Percentiles rank a stretch among this genome's conserved stretches.
Evolutionary conservation across 2,329 filamentous ascomycete genomes (phyloP).

Genomic region (Penicillium sp.): DNA sequence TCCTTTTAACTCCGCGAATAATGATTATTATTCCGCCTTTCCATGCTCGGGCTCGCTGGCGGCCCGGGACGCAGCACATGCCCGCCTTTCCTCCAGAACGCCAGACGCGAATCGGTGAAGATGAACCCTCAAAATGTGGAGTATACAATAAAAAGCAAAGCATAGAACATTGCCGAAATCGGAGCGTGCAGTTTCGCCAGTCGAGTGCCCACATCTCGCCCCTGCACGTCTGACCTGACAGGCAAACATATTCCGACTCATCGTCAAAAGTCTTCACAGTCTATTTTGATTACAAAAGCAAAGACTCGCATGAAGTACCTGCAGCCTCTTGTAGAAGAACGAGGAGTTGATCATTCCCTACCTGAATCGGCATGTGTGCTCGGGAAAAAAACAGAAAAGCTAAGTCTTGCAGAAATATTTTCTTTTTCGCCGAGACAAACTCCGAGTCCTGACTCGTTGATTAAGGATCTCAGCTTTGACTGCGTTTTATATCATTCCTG

Average conservation of each 20-base stretch:
- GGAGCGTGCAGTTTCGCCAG: not conserved
- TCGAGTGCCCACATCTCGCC: not conserved
- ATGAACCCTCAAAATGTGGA: not conserved
- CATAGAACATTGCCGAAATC: not conserved
- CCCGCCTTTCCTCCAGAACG: not conserved
- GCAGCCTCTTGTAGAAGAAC: constrained; percentile 1
- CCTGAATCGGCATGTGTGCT: not conserved
- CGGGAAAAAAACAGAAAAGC: not conserved
- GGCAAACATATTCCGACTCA: not conserved
- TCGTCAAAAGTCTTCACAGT: not conserved
- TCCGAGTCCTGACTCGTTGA: constrained; percentile 6
- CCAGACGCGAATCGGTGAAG: not conserved
- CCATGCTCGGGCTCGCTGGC: not conserved
- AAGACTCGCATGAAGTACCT: not conserved
- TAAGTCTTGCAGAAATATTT: constrained; percentile 12
- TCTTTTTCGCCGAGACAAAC: constrained; percentile 3
- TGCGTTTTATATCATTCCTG: not conserved
- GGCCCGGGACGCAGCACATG: not conserved
- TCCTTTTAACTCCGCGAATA: not conserved
- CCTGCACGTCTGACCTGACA: not conserved
- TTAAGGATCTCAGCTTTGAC: not conserved
- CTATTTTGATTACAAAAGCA: not conserved
- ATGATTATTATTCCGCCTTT: not conserved
- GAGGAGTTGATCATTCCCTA: not conserved
- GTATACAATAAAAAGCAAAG: not conserved